Conservation (phyloP, 2,329 filamentous ascomycete species). For the Botrytis squamosa region DNA sequence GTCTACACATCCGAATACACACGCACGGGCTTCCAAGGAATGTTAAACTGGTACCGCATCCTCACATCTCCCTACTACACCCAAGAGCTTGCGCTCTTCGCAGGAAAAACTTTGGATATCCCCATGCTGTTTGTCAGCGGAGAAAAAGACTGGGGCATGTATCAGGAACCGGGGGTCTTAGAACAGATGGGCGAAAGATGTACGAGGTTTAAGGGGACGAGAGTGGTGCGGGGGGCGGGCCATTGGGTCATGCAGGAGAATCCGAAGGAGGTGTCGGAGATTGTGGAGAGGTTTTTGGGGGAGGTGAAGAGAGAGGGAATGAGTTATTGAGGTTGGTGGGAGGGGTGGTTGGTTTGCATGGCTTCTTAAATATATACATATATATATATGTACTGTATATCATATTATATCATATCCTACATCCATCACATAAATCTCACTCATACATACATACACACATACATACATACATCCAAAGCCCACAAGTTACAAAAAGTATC, state of each 20-base stretch:
- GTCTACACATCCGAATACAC: slow-evolving; percentile 61
- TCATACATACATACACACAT: too few relatives aligned
- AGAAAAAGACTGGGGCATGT: slow-evolving; percentile 64
- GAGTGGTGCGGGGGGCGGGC: slow-evolving; percentile 58
- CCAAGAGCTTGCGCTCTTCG: slow-evolving; percentile 57
- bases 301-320: slow-evolving; percentile 22
- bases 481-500: too few relatives aligned
- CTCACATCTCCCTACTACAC: slow-evolving; percentile 50
- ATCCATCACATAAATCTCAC: too few relatives aligned
- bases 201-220: slow-evolving; percentile 51
- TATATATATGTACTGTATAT: too few relatives aligned
- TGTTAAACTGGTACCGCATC: slow-evolving; percentile 66
- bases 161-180: slow-evolving; percentile 63
- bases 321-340: slow-evolving; percentile 8
- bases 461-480: too few relatives aligned
- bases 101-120: slow-evolving; percentile 59
- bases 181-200: slow-evolving; percentile 56
- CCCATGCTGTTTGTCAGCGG: slow-evolving; percentile 63
- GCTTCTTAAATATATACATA: too few relatives aligned
- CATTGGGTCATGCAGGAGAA: slow-evolving; percentile 69
- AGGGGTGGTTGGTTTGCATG: too few relatives aligned
- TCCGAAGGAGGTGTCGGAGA: slow-evolving; percentile 51
- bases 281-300: slow-evolving; percentile 46
- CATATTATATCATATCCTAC: too few relatives aligned
- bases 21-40: slow-evolving; percentile 63